Base-by-base conservation (phyloP, 352 stramenopile species). In the Globisporangium canariense region DNA sequence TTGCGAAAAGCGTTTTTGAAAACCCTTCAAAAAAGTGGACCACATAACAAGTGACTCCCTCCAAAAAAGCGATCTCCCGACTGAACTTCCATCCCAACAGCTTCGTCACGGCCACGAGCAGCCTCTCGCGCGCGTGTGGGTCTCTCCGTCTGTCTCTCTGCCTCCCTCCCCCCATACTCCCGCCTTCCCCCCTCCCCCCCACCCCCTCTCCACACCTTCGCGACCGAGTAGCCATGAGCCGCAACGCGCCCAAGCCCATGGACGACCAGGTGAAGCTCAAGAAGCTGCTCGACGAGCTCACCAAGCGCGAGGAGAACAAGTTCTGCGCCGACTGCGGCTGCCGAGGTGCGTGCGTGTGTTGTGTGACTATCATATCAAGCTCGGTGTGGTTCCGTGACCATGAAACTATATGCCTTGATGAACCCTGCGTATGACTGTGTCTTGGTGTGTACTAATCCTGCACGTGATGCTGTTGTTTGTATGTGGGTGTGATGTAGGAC, bases 291-390 rank as follows among this genome's bases (percentile, higher is more conserved):
- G 87, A 90, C 59, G 87, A 93, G 57, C 83, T 97, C 64, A 91
- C 89, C 58, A 97, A 97, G 79, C 77, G 85, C n/a, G 86, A 95
- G 60, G 89, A 91, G 56, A 97, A 97, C 77, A 93, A 94, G 72
- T 93, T 94, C 59, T 97, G 89, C 67, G 88, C 88, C 67, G 89
- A 97, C 73, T 97, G 89, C 68, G 78, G 86, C 70, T 89, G 81
- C 34, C 88, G 87, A 62, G 88, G 82, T 83, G 50, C 68, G 70
- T 67, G 20, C 58, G 13, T 43, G 30, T 67, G 20, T 28, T 1
- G 2, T 28, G 25, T 28, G 25, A 28, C 25, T 28, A 28, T 28
- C 30, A 25, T 50, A n/a, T 11, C 0, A 13, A n/a, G 13, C 2
- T 25, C 49, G 47, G n/a, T 30, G 41, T 62, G 58, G 65, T 6